phyloP scores from a whole-genome alignment of 1,284 basidiomycete genomes.

The Sporisorium iseilematis-ciliati region DNA sequence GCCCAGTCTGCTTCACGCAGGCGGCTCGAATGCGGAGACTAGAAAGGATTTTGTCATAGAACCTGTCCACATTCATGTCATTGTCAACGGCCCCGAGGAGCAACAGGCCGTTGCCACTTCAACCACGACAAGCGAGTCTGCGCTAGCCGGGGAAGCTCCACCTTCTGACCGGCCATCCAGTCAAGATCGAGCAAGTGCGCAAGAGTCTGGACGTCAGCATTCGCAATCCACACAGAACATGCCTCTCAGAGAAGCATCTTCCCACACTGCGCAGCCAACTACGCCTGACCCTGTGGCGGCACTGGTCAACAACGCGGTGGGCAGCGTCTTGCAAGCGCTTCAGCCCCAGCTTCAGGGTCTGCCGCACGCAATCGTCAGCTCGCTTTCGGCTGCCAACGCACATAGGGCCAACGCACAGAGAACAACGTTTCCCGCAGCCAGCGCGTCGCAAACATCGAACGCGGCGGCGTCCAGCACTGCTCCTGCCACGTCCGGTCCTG shows the following conservation, averaged over 20 bases:
- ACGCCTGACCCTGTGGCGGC: not conserved
- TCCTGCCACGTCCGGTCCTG: not conserved
- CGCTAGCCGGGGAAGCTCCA: not conserved
- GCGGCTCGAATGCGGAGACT: not conserved
- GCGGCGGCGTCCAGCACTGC: not conserved
- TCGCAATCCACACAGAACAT: not conserved
- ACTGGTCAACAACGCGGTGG: conserved; percentile 14
- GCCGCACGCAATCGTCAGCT: not conserved
- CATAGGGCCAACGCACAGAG: too few relatives aligned
- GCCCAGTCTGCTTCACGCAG: not conserved
- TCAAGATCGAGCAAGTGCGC: not conserved
- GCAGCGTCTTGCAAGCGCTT: conserved; percentile 12
- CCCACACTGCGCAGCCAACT: not conserved
- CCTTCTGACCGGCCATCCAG: not conserved
- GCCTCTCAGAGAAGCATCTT: not conserved
- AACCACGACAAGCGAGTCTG: not conserved
- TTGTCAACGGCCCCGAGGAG: conserved; percentile 5
- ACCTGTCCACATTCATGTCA: conserved; percentile 15
- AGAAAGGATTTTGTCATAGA: conserved; percentile 1
- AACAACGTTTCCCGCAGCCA: too few relatives aligned
- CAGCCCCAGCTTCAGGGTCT: conserved; percentile 21
- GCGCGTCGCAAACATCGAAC: not conserved
- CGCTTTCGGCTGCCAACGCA: not conserved
- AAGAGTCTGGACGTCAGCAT: not conserved
- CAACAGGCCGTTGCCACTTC: not conserved